Conservation (phyloP, 2,329 filamentous ascomycete species). For the Exophiala alcalophila region DNA sequence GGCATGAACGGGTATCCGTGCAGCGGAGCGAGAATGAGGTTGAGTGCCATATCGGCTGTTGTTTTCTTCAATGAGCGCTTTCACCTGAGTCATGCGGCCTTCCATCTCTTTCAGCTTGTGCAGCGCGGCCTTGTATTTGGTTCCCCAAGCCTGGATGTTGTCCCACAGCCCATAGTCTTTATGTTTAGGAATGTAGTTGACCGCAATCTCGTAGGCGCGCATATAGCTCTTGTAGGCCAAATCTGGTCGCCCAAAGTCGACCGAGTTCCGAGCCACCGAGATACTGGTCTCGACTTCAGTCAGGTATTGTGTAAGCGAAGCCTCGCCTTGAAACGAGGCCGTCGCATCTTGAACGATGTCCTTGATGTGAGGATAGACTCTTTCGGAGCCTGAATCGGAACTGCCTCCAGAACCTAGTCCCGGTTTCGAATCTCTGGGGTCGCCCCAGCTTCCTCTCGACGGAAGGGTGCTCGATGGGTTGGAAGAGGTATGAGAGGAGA, state of each 20-base stretch:
- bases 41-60: conserved; percentile 61
- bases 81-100: conserved; percentile 56
- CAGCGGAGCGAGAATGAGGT: conserved; percentile 32
- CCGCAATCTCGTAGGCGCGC: conserved; percentile 72
- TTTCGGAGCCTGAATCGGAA: conserved; percentile 19
- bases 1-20: conserved; percentile 22
- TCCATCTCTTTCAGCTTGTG: conserved; percentile 29
- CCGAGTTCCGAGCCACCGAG: conserved; percentile 30
- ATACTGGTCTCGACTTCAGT: conserved; percentile 41
- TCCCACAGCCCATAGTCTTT: conserved; percentile 65
- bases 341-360: conserved; percentile 46
- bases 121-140: conserved; percentile 47
- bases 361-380: conserved; percentile 42
- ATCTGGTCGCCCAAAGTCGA: conserved; percentile 66
- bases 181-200: conserved; percentile 73
- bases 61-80: conserved; percentile 60
- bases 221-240: conserved; percentile 81
- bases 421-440: conserved; percentile 19
- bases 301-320: conserved; percentile 29
- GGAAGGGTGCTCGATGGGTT: conserved; percentile 10
- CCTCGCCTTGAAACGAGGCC: conserved; percentile 38
- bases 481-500: conserved; percentile 17
- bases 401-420: conserved; percentile 17
- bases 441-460: conserved; percentile 25
- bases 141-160: conserved; percentile 50